Conservation (phyloP, 345 rosid genomes). For the Lumnitzera racemosa region DNA sequence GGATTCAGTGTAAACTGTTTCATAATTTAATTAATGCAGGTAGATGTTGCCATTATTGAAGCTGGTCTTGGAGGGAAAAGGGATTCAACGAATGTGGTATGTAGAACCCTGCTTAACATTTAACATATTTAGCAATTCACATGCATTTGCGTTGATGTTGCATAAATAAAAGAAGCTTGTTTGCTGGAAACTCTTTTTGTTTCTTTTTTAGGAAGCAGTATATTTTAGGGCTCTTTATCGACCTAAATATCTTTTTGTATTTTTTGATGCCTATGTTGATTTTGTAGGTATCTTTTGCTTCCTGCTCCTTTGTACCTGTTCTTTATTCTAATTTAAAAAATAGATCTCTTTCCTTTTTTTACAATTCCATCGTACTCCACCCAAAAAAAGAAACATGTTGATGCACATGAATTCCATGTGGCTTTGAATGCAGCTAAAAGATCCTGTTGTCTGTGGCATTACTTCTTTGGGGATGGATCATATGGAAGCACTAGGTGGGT, state of each 20-base stretch:
- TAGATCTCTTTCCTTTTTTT: too few species aligned
- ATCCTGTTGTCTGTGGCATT: conserved; percentile 82
- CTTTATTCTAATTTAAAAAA: too few species aligned
- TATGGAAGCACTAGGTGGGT: conserved; percentile 56
- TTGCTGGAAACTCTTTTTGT: background rate
- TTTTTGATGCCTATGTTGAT: too few species aligned
- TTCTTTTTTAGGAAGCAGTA: too few species aligned
- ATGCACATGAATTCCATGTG: conserved; percentile 6
- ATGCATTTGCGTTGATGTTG: too few species aligned
- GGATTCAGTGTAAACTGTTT: too few species aligned
- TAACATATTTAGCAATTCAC: too few species aligned
- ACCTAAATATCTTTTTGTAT: too few species aligned
- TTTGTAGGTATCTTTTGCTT: too few species aligned
- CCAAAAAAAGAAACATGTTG: background rate
- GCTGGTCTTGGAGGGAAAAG: conserved; percentile 74
- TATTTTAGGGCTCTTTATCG: too few species aligned
- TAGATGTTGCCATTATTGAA: conserved; percentile 84
- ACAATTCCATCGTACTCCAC: too few species aligned
- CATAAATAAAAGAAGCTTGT: conserved; percentile 3
- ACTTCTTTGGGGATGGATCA: conserved; percentile 91
- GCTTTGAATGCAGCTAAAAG: conserved; percentile 51
- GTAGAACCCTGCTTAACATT: background rate
- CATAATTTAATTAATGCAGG: conserved; percentile 27
- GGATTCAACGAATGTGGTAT: conserved; percentile 86
- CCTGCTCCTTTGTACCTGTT: too few species aligned